Percentiles rank a stretch among this genome's conserved stretches.
Conservation (phyloP, 2,329 filamentous ascomycete genomes). For the Monosporascus sp. region DNA sequence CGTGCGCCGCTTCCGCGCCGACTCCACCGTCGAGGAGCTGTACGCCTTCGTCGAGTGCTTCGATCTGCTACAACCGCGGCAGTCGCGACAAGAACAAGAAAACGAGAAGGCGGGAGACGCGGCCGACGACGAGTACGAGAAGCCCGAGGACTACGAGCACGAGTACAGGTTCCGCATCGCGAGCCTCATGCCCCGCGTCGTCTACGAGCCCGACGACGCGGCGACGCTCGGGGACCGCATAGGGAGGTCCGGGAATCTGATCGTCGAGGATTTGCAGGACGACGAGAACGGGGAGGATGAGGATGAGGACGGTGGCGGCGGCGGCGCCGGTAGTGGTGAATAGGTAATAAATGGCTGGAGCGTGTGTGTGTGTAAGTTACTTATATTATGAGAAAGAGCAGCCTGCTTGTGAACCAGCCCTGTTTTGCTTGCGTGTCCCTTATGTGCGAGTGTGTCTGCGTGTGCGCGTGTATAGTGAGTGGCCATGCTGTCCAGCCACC, state of each 20-base stretch:
- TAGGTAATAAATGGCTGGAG: too few species aligned
- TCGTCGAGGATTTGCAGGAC: conserved; percentile 70
- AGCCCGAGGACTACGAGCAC: conserved; percentile 68
- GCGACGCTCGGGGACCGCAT: conserved; percentile 67
- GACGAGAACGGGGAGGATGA: conserved; percentile 28
- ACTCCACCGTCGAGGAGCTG: conserved; percentile 76
- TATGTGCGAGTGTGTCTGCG: too few species aligned
- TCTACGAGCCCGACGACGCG: conserved; percentile 64
- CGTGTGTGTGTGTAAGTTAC: too few species aligned
- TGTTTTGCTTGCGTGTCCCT: too few species aligned
- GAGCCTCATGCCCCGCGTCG: conserved; percentile 75
- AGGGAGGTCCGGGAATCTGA: conserved; percentile 78
- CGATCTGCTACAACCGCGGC: conserved; percentile 48
- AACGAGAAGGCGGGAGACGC: conserved; percentile 16
- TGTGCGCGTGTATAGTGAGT: too few species aligned
- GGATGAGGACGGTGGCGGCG: conserved; percentile 26
- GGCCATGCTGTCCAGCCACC: too few species aligned
- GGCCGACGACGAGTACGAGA: conserved; percentile 17
- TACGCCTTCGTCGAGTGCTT: conserved; percentile 97
- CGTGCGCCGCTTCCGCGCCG: conserved; percentile 65
- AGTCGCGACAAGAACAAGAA: neutral
- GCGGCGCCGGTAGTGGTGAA: too few species aligned
- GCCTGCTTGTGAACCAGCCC: too few species aligned
- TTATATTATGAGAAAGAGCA: too few species aligned
- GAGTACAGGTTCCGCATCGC: conserved; percentile 81